Base-by-base conservation (phyloP, 2,329 filamentous ascomycete species). In the Chrysoporthe austroafricana region DNA sequence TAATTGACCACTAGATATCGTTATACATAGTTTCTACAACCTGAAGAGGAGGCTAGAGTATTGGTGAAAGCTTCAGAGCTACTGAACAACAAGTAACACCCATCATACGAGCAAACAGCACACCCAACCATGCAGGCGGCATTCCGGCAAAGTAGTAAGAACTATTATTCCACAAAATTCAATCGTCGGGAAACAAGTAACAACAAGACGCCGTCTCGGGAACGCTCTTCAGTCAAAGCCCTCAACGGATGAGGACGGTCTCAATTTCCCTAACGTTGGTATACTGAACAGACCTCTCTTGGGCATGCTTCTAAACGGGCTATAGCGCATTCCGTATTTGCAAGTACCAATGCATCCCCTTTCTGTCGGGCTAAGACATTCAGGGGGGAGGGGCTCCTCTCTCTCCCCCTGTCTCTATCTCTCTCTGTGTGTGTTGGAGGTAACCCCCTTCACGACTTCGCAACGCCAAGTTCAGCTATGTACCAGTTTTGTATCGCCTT, bases 401-500 rank as follows among this genome's bases (percentile, higher is more conserved):
- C 50, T 26, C 42, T 13, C 44, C 13, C 44, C 26, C 43, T 58
- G 56, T 63, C 26, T 26, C 26, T 26, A 26, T 26, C 26, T 26
- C 26, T 26, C 26, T 26, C 26, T 26, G 26, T 26, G 26, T 26
- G 26, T 26, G 26, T 26, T 26, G 26, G 26, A 2, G 26, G 26
- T 26, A 26, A 26, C 26, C 2, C 26, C 26, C 26, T 26, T 26
- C 63, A 78, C 70, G 76, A 80, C 21, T 78, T 73, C 16, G 79
- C 80, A 71, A 79, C 70, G 2, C 79, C 74, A 63, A 81, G 75
- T 73, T 82, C 79, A 1, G 76, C 65, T 0, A 75, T 80, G 70
- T 84, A 84, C 82, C 82, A 84, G 66, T 83, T 83, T 68, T 84
- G 82, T 63, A 84, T 81, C 0, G 82, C 82, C 73, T 80, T 81